A percentile compares a stretch with the other conserved stretches of the same genome.
These are phyloP conservation scores for Byssoonygena ceratinophila DNA, from an alignment of 2,329 filamentous ascomycete species.

Conservation along the genomic window DNA sequence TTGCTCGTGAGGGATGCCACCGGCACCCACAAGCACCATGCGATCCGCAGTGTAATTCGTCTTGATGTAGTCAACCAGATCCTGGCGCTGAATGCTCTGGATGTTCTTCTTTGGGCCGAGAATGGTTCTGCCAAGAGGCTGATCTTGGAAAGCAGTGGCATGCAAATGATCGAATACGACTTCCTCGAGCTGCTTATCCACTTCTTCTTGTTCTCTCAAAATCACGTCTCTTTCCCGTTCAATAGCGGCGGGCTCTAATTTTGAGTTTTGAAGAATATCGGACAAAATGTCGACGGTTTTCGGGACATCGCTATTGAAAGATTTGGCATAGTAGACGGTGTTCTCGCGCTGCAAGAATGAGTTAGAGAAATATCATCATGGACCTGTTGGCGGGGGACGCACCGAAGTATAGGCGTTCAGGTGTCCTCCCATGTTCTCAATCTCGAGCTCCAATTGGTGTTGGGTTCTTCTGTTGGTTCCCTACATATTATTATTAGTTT, in stretches of 20 bases:
- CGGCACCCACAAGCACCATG: conserved; percentile 95
- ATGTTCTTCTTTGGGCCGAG: conserved; percentile 98
- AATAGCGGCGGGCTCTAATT: conserved; percentile 83
- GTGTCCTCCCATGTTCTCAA: conserved; percentile 99
- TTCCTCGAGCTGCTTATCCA: conserved; percentile 99
- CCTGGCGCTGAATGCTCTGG: conserved; percentile 81
- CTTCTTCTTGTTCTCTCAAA: conserved; percentile 95
- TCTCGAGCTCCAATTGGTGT: conserved; percentile 96
- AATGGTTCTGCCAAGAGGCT: conserved; percentile 94
- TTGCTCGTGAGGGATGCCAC: conserved; percentile 85
- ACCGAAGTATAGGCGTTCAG: conserved; percentile 99
- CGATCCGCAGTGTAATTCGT: conserved; percentile 99
- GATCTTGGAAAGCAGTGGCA: conserved; percentile 92
- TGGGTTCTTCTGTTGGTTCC: conserved; percentile 90
- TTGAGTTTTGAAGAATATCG: conserved; percentile 99
- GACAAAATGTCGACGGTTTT: conserved; percentile 95
- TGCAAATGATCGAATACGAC: conserved; percentile 99
- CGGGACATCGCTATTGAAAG: conserved; percentile 95
- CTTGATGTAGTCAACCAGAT: conserved; percentile 94
- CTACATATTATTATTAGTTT: conserved; percentile 31
- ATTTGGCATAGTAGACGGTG: conserved; percentile 99
- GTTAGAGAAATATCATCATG: neutral
- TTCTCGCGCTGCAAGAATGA: conserved; percentile 62
- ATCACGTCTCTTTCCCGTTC: conserved; percentile 99
- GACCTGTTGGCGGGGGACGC: conserved; percentile 25